phyloP scores from a whole-genome alignment of 163 green algal species.

The Chlamydomonas reinhardtii region DNA sequence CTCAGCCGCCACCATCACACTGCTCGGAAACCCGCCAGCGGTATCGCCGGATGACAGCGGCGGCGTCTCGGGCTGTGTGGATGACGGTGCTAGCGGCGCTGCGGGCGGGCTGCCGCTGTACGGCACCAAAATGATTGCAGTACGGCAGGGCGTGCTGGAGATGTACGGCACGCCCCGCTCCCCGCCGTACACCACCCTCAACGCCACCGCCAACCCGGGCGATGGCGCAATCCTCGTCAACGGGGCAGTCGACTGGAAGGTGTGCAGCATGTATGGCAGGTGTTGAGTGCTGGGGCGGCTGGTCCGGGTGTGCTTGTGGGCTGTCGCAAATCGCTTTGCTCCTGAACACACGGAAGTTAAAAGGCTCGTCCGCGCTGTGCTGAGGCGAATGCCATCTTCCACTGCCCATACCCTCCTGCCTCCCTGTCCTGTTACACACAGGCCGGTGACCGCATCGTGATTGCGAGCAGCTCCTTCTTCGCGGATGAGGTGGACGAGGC shows the following conservation, averaged over 20 bases:
- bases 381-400: too few relatives aligned
- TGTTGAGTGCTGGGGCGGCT: too few relatives aligned
- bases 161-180: conserved; percentile 66
- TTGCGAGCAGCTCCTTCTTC: conserved; percentile 23
- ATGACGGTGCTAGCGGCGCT: not conserved
- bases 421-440: too few relatives aligned
- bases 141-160: conserved; percentile 60
- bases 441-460: conserved; percentile 58
- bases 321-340: too few relatives aligned
- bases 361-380: too few relatives aligned
- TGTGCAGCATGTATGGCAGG: conserved; percentile 51
- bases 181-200: conserved; percentile 67
- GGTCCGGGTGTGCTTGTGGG: too few relatives aligned
- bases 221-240: conserved; percentile 22
- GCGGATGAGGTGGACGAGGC: conserved; percentile 57
- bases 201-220: conserved; percentile 37
- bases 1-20: conserved; percentile 61
- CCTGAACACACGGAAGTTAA: too few relatives aligned
- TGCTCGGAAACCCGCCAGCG: conserved; percentile 51
- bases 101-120: conserved; percentile 59
- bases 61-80: too few relatives aligned
- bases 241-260: conserved; percentile 3
- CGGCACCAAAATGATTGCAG: conserved; percentile 70
- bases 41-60: too few relatives aligned
- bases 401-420: too few relatives aligned